These are phyloP conservation scores for Paecilomyces fulvus DNA, from an alignment of 2,329 filamentous ascomycete species.

Conservation along the genomic window DNA sequence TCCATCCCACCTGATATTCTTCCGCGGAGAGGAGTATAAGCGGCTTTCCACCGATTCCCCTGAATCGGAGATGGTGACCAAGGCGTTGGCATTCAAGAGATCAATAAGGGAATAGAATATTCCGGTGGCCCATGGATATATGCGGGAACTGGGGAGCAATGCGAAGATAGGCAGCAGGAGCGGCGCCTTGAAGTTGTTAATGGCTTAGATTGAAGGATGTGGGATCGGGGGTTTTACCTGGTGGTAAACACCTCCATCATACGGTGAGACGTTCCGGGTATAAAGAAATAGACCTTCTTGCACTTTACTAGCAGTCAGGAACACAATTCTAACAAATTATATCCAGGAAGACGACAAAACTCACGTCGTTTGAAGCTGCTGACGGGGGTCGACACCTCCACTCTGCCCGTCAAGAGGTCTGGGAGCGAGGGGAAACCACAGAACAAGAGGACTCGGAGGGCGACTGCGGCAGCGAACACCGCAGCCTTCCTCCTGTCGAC, in stretches of 20 bases:
- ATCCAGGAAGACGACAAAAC: conserved; percentile 20
- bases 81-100: conserved; percentile 68
- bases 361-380: conserved; percentile 96
- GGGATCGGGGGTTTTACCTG: conserved; percentile 39
- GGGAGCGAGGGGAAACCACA: conserved; percentile 74
- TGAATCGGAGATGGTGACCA: conserved; percentile 72
- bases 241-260: conserved; percentile 81
- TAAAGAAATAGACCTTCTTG: conserved; percentile 97
- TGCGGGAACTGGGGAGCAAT: conserved; percentile 63
- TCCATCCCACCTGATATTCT: conserved; percentile 64
- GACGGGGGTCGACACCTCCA: conserved; percentile 93
- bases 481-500: conserved; percentile 52
- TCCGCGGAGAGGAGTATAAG: conserved; percentile 70
- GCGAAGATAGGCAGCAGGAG: conserved; percentile 87
- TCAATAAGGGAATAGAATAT: conserved; percentile 76
- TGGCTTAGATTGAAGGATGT: neutral
- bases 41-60: conserved; percentile 67
- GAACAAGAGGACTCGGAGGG: conserved; percentile 72
- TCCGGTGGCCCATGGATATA: conserved; percentile 64
- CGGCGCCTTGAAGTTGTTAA: conserved; percentile 53
- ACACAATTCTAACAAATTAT: neutral
- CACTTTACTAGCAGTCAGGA: conserved; percentile 44
- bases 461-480: conserved; percentile 67
- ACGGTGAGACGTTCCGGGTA: conserved; percentile 90
- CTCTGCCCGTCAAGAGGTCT: conserved; percentile 76